A percentile compares a stretch with the other conserved stretches of the same genome.
phyloP scores from a whole-genome alignment of 1,139 yeast genomes.

The Pichia sp. region DNA sequence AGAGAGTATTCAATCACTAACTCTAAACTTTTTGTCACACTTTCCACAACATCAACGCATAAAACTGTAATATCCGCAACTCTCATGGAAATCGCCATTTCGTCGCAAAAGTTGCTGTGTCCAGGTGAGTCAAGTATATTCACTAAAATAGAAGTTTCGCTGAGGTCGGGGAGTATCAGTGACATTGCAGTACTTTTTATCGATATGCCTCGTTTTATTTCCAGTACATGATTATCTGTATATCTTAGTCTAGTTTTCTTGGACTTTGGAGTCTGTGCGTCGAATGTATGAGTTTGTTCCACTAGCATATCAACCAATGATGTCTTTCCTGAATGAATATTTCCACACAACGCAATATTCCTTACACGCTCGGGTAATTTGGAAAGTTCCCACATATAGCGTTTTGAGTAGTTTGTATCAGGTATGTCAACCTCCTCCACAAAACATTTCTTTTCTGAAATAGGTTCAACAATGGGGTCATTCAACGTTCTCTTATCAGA shows the following conservation, averaged over 20 bases:
- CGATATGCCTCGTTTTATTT: conserved; percentile 66
- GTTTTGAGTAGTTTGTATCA: conserved; percentile 54
- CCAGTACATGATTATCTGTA: conserved; percentile 68
- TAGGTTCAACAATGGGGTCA: conserved; percentile 68
- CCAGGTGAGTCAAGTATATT: conserved; percentile 89
- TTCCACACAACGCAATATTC: conserved; percentile 80
- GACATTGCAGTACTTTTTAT: conserved; percentile 63
- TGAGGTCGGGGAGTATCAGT: conserved; percentile 52
- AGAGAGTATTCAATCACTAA: conserved; percentile 48
- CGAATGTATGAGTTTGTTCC: conserved; percentile 52
- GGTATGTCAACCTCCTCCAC: conserved; percentile 57
- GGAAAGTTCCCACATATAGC: conserved; percentile 43
- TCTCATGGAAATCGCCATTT: conserved; percentile 53
- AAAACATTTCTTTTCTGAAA: conserved; percentile 40
- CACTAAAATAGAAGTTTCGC: conserved; percentile 53
- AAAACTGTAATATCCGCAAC: conserved; percentile 64
- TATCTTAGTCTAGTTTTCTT: conserved; percentile 45
- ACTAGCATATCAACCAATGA: conserved; percentile 69
- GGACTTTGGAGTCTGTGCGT: conserved; percentile 29
- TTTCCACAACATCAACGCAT: conserved; percentile 84
- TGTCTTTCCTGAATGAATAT: conserved; percentile 84
- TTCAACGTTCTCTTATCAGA: conserved; percentile 50
- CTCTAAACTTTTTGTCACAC: conserved; percentile 56
- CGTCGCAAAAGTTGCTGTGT: conserved; percentile 79
- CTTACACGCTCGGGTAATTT: conserved; percentile 61